Evolutionary conservation across 257 asterid genomes (phyloP), one percentile per base, ranked within the genome.

Genomic region (Perilla frutescens): DNA sequence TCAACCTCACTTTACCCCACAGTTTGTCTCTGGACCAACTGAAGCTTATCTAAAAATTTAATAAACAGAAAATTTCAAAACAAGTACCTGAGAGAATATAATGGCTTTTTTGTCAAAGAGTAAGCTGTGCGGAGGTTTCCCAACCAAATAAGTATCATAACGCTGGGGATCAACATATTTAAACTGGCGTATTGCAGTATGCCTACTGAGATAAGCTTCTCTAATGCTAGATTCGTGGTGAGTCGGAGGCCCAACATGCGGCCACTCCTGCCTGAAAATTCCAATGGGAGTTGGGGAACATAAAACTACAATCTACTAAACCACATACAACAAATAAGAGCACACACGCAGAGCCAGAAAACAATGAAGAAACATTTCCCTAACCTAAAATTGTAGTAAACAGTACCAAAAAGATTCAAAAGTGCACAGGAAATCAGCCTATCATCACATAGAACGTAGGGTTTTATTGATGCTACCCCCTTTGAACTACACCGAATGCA

Each of bases 201-300:
- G 90, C 81, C 96, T 85, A 7, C 80, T 54, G 74, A 82, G 73
- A 81, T 85, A 92, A 49, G 91, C 86, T 66, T 81, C 91, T 77
- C 98, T 88, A 70, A 79, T 71, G 64, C 86, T 82, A 41, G 80
- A 77, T 62, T 62, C 69, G 14, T 76, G 77, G 62, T 58, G 37
- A 65, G 77, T 50, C 12, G 61, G n/a, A 50, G 73, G 85, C 20
- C 77, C 74, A 31, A 79, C 76, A 20, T 67, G 80, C 61, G 86
- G 87, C 96, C 96, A 92, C 72, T 84, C 86, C 66, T 76, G 49
- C 79, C 98, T 92, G 90, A 62, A 6, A 76, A 66, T 68, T 67
- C 51, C 68, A 54, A 65, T 8, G 48, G 60, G 6, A 64, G 50
- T 43, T 31, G 4, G 4, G 8, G 51, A 71, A 64, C 58, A 43